Percentiles rank a stretch among this genome's conserved stretches.
phyloP scores from a whole-genome alignment of 192 early-diverging fungal species.

The Linnemannia schmuckeri region DNA sequence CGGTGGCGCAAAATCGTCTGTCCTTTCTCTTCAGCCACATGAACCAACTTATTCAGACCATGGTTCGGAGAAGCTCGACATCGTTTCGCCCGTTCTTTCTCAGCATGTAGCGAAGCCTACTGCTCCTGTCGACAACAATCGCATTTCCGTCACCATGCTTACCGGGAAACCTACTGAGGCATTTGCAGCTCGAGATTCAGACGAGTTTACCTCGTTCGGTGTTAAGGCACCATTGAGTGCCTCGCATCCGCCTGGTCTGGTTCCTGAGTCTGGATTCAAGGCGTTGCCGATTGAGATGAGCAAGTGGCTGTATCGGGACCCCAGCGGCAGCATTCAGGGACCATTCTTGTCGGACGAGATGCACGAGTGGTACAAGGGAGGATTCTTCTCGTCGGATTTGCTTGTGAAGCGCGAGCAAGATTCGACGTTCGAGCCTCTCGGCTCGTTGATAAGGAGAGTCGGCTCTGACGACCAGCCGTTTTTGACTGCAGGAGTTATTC shows the following conservation, averaged over 20 bases:
- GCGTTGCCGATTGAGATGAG: conserved; percentile 36
- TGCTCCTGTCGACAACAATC: background rate
- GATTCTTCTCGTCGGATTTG: conserved; percentile 86
- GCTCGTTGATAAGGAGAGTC: conserved; percentile 71
- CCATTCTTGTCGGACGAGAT: conserved; percentile 91
- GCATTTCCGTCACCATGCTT: conserved; percentile 6
- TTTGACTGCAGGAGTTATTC: conserved; percentile 33
- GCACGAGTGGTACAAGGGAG: conserved; percentile 94
- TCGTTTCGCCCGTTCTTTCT: conserved; percentile 11
- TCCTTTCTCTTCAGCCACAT: background rate
- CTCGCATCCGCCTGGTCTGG: background rate
- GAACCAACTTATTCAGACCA: conserved; percentile 18
- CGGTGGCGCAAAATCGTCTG: background rate
- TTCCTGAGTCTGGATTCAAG: conserved; percentile 19
- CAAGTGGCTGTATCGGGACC: conserved; percentile 90
- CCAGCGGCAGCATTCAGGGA: conserved; percentile 85
- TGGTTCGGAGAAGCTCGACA: conserved; percentile 19
- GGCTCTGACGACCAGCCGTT: conserved; percentile 83
- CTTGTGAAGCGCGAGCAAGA: conserved; percentile 88
- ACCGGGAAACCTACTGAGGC: conserved; percentile 4
- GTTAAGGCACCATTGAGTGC: background rate
- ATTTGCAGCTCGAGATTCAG: conserved; percentile 18
- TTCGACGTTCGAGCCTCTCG: conserved; percentile 82
- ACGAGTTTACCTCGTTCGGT: conserved; percentile 29
- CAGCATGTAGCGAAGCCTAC: background rate